Conservation (phyloP, 768 basidiomycete species). For the Dacryopinax primogenitus region DNA sequence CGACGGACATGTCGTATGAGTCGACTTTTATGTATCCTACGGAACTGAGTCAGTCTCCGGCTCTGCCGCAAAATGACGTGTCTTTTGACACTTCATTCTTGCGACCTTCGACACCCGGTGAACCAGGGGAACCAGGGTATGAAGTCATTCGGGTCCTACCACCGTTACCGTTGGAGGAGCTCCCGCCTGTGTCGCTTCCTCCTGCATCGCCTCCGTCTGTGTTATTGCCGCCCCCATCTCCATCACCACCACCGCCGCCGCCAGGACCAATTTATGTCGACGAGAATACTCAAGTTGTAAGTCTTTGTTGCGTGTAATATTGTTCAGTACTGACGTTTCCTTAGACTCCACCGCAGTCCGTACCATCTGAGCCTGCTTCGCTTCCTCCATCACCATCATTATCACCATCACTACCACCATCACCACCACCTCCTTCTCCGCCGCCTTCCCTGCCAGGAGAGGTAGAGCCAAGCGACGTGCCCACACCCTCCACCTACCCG, state of each 20-base stretch:
- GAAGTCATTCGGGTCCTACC: slow-evolving; percentile 26
- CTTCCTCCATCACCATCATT: slow-evolving; percentile 7
- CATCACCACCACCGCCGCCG: slow-evolving; percentile 27
- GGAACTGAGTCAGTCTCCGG: slow-evolving; percentile 36
- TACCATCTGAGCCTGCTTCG: not conserved
- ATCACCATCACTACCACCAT: not conserved
- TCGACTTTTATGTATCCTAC: slow-evolving; percentile 64
- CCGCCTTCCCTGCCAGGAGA: not conserved
- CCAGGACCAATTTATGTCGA: slow-evolving; percentile 25
- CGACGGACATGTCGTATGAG: slow-evolving; percentile 59
- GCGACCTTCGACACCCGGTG: slow-evolving; percentile 22
- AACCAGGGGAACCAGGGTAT: not conserved
- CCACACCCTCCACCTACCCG: slow-evolving; percentile 35
- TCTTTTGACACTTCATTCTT: slow-evolving; percentile 67
- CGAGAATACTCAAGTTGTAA: not conserved
- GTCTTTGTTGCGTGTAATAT: not conserved
- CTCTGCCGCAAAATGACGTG: slow-evolving; percentile 49
- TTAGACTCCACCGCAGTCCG: slow-evolving; percentile 8
- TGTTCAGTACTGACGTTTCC: not conserved
- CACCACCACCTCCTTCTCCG: slow-evolving; percentile 9
- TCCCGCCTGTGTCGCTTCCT: slow-evolving; percentile 16
- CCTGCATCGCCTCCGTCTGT: slow-evolving; percentile 19
- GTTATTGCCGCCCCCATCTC: no score
- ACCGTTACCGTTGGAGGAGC: slow-evolving; percentile 22
- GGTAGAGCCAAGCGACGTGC: slow-evolving; percentile 20